These are phyloP conservation scores for Sistotremastrum niveocremeum DNA, from an alignment of 768 basidiomycete species.

Conservation along the genomic window DNA sequence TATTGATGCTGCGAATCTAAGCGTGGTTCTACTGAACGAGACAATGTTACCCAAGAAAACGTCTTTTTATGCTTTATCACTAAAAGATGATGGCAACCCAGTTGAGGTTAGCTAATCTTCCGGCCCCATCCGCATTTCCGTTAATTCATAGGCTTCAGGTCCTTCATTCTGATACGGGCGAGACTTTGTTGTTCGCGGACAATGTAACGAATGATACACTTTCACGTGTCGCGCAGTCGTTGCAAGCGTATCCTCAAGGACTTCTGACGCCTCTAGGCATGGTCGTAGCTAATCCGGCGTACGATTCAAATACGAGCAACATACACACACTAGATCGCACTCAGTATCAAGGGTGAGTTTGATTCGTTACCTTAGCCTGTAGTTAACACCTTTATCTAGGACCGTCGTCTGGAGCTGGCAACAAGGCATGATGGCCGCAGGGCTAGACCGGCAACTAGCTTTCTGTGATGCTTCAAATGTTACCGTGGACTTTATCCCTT, in stretches of 20 bases:
- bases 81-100: slow-evolving; percentile 23
- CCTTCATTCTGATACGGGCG: slow-evolving; percentile 29
- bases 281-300: slow-evolving; percentile 33
- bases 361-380: slow-evolving; percentile 15
- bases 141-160: slow-evolving; percentile 13
- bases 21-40: slow-evolving; percentile 14
- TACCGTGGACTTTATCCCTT: slow-evolving; percentile 11
- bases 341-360: slow-evolving; percentile 24
- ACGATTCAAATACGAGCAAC: slow-evolving; percentile 28
- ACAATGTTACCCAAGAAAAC: neutral
- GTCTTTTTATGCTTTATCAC: slow-evolving; percentile 27
- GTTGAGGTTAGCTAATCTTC: slow-evolving; percentile 21
- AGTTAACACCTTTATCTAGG: neutral
- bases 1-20: slow-evolving; percentile 22
- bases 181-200: slow-evolving; percentile 25
- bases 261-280: slow-evolving; percentile 32
- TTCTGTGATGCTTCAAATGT: slow-evolving; percentile 18
- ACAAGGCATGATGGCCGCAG: slow-evolving; percentile 31
- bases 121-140: neutral
- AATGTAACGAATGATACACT: slow-evolving; percentile 25
- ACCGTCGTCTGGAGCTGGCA: slow-evolving; percentile 22
- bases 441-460: slow-evolving; percentile 24
- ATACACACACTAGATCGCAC: slow-evolving; percentile 22
- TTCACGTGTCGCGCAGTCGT: slow-evolving; percentile 23
- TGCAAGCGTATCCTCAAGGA: slow-evolving; percentile 31